Evolutionary conservation across 805 yeast genomes (phyloP), one percentile per base, ranked within the genome.

Genomic region (Brettanomyces sp.): DNA sequence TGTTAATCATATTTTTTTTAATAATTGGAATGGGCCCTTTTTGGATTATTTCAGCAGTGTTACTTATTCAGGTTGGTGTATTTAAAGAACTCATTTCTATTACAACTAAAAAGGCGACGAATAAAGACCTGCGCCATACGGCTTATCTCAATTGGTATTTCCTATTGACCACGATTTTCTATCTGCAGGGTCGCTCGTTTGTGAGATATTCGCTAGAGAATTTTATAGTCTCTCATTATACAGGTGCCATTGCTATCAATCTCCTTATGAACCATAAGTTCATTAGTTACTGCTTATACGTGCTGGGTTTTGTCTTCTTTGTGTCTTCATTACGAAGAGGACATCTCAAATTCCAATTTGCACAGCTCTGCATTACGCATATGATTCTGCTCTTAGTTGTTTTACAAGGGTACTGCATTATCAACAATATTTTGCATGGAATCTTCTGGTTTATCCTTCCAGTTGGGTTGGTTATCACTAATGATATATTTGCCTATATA

Each of bases 361-460:
- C 91, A 21, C 96, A 93, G 59, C 76, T 93, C 54, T 87, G 96
- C 64, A 77, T 85, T 49, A 90, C 98, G 4, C 97, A 91, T 62
- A 88, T 93, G 96, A 88, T 93, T 18, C 68, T 93, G 55, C 68
- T 90, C 50, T 67, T 93, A 48, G 95, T 91, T 46, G 95, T 93
- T 25, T 80, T 87, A 69, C 99, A 93, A 69, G 93, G 95, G 41
- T 95, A 93, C 65, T 79, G 90, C 63, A 85, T 93, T 56, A 89
- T 87, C 55, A 85, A 81, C 58, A 93, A 93, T 64, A 84, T 91
- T 47, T 73, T 90, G 56, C 85, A 80, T 53, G 99, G 99, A 12
- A 70, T 93, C 62, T 83, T 89, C 59, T 93, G 99, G 99, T 87
- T 93, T 66, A 69, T 93, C 49, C 72, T 93, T 44, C 99, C 99